Base-by-base conservation (phyloP, 805 yeast species). In the Starmerella apis region DNA sequence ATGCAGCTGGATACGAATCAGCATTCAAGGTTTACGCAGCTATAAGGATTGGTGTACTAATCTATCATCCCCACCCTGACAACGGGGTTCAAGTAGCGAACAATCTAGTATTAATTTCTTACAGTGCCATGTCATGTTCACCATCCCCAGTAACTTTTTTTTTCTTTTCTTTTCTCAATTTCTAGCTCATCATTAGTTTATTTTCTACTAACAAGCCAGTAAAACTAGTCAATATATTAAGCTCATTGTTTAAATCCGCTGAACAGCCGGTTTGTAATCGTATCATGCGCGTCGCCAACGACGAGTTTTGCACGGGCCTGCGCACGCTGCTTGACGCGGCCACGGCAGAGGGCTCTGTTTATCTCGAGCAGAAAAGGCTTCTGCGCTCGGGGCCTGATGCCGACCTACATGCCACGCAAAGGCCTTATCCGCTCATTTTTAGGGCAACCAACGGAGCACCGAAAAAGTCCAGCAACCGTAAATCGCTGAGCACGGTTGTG, bases 401-500 rank as follows among this genome's bases (percentile, higher is more conserved):
- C 11, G 50, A 42, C 22, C 46, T 55, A 24, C 56, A 55, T 38
- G 47, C 53, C 22, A 46, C 52, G 6, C 7, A 58, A 61, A 11
- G 47, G 33, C 66, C 73, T 42, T 84, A 79, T 59, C 76, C 85
- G 6, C 68, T 87, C 2, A 67, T 87, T 42, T 73, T 87, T 55
- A 75, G 95, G 63, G 76, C 83, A 47, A 69, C 84, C 0, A 73
- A 78, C 65, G 84, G 84, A 28, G 70, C 69, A 20, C 63, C 64
- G 37, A 74, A 75, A 39, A 76, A 76, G 59, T 62, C 69, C 16
- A 32, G 44, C 33, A 66, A 68, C 50, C 78, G 78, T 58, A 61
- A 65, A n/a, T 84, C 84, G 61, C 63, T 81, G 28, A 78, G 87
- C 24, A 87, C 96, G 0, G 76, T 81, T 11, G 87, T 88, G 6